Base-by-base conservation (phyloP, 495 filamentous ascomycete species). In the Xylaria nigripes region DNA sequence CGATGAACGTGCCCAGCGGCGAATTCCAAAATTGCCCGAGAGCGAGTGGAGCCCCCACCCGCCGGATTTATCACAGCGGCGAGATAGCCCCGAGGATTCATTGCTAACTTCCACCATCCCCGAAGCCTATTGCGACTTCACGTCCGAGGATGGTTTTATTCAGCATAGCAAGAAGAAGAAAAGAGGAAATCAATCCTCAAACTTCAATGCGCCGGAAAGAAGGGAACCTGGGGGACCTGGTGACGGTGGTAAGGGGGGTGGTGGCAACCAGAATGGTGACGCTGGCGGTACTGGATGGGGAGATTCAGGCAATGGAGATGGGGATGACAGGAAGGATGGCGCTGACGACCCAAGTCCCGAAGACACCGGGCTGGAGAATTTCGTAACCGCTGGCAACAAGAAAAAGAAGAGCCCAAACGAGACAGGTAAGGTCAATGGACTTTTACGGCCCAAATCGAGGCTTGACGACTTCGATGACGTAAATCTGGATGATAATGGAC, bases 391-490 rank as follows among this genome's bases (percentile, higher is more conserved):
- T 3, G 58, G 61, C n/a, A 63, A 61, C n/a, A 63, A 61, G 22
- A 76, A 73, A 61, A 72, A 76, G 67, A 72, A 70, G 50, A 64
- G 61, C 24, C 75, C 70, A 57, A 61, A 45, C 5, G 71, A 66
- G 45, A 60, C 62, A 7, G 60, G 68, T 21, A 52, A 57, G 19
- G 61, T 62, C 18, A 49, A 52, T 13, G 50, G 62, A 25, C 60
- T 36, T 47, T 56, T 42, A 25, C 57, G 48, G 43, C 21, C 34
- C 30, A 32, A 50, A 55, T 46, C 34, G 34, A 66, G 61, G 46
- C 58, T 70, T 42, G 68, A 73, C 27, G 46, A 64, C 18, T 75
- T 80, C 46, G 60, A 78, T 32, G 75, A 80, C 5, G 74, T 79
- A 59, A 77, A 78, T 47, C 56, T 79, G 30, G 69, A 76, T 53